These are phyloP conservation scores for Pseudogymnoascus sp. DNA, from an alignment of 2,329 filamentous ascomycete genomes.

Conservation along the genomic window DNA sequence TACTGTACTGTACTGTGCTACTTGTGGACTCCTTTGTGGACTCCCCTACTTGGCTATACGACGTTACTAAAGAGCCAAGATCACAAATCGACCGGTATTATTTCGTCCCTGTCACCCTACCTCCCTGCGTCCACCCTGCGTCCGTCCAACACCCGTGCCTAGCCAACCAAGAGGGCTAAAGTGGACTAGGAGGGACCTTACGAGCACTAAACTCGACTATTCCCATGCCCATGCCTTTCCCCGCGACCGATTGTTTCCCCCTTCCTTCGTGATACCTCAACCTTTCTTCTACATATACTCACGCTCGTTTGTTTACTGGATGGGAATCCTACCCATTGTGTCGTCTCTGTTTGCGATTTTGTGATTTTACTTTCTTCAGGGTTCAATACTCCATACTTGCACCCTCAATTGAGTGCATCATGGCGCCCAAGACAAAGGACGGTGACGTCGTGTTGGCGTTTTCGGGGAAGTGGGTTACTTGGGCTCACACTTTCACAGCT, in stretches of 20 bases:
- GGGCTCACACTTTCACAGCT: slow-evolving; percentile 73
- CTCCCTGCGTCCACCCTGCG: not conserved
- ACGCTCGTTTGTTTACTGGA: not conserved
- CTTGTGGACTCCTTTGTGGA: no score
- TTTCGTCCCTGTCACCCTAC: no score
- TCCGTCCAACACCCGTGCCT: not conserved
- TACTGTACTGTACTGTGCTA: no score
- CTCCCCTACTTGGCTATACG: no score
- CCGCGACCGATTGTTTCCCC: not conserved
- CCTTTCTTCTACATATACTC: not conserved
- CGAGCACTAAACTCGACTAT: not conserved
- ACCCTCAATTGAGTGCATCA: slow-evolving; percentile 18
- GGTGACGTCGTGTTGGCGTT: slow-evolving; percentile 54
- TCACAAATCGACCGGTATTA: not conserved
- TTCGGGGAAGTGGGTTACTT: slow-evolving; percentile 85
- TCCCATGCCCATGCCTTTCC: not conserved
- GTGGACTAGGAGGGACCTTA: no score
- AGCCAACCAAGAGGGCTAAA: not conserved
- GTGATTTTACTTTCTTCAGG: not conserved
- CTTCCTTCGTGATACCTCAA: not conserved
- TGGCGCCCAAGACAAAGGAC: slow-evolving; percentile 53
- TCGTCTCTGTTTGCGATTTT: not conserved
- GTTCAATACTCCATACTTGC: not conserved
- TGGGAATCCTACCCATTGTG: not conserved
- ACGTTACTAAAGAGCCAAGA: not conserved